These are phyloP conservation scores for Dothideomycetidae sp. DNA, from an alignment of 2,329 filamentous ascomycete species.

Conservation along the genomic window DNA sequence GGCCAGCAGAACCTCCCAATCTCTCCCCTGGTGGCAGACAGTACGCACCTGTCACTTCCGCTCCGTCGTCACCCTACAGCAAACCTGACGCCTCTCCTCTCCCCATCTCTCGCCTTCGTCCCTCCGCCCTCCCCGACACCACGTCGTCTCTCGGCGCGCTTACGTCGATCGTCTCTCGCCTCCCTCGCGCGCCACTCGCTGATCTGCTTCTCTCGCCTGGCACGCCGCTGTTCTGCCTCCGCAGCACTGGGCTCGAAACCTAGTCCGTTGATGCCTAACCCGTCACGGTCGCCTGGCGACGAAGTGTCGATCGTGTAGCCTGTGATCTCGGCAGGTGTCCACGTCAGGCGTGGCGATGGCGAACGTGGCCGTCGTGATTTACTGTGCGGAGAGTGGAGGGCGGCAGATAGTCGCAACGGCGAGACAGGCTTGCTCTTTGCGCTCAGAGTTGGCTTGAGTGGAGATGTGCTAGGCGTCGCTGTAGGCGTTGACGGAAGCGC, in stretches of 20 bases:
- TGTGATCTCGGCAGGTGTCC: constrained; percentile 49
- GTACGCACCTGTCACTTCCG: constrained; percentile 36
- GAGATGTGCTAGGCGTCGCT: constrained; percentile 2
- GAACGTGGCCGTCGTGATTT: constrained; percentile 1
- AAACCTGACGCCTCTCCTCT: constrained; percentile 6
- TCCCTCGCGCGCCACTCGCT: constrained; percentile 46
- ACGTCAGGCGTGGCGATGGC: constrained; percentile 26
- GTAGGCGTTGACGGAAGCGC: constrained; percentile 4
- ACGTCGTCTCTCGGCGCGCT: constrained; percentile 38
- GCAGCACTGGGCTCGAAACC: constrained; percentile 48
- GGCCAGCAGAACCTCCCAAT: background rate
- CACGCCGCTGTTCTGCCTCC: constrained; percentile 41
- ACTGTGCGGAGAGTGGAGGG: background rate
- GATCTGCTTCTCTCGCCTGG: constrained; percentile 44
- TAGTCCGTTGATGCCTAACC: constrained; percentile 49
- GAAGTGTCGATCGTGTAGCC: constrained; percentile 39
- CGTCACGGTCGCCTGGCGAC: constrained; percentile 43
- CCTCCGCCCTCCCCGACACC: constrained; percentile 9
- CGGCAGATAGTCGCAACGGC: background rate
- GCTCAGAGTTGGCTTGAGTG: constrained; percentile 2
- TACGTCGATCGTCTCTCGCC: constrained; percentile 43
- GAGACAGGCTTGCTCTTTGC: background rate
- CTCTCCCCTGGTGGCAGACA: too few relatives aligned
- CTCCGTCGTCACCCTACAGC: constrained; percentile 33
- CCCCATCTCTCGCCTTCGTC: constrained; percentile 3